Base-by-base conservation (phyloP, 140 eudicot genomes). In the Cichorium intybus region DNA sequence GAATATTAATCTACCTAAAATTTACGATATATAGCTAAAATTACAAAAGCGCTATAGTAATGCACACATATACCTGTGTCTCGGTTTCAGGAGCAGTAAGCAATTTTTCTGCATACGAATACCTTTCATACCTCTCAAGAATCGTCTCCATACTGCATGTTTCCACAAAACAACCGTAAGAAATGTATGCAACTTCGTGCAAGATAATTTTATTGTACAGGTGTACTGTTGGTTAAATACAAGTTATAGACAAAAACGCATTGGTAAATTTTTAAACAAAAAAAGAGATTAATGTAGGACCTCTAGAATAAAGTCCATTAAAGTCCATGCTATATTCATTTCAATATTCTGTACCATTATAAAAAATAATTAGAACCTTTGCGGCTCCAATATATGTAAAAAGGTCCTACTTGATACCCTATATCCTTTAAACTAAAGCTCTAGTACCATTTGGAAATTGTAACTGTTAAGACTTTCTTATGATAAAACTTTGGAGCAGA, bases 51-150 rank as follows among this genome's bases (percentile, higher is more conserved):
- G 37, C 10, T 27, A 58, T 53, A 23, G 24, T 53, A 5, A 20
- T 49, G 27, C 61, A 7, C 18, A 28, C 7, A 37, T 15, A 22
- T 66, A 82, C 89, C 89, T 72, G 78, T 18, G 82, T 48, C 35
- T 79, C 81, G 18, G 69, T 54, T 45, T 81, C 83, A 74, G 77
- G 63, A 61, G 84, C 67, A 58, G 67, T 60, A 9, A 82, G 80
- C 59, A 72, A 75, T 57, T 66, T 74, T 70, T 89, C 93, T 9
- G 92, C 85, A 72, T 75, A 86, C 10, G 92, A 74, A 57, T 86
- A 79, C 61, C 89, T 84, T 66, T 89, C 95, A 34, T 89, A 86
- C 77, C 89, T 83, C 66, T 89, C 97, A 67, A 89, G 75, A 27
- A 89, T 86, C 24, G 71, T 74, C 55, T 89, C 95, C 95, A 89